A percentile compares a stretch with the other conserved stretches of the same genome.
Evolutionary conservation across 1,284 basidiomycete genomes (phyloP).

Genomic region (Ceratobasidium sp.): DNA sequence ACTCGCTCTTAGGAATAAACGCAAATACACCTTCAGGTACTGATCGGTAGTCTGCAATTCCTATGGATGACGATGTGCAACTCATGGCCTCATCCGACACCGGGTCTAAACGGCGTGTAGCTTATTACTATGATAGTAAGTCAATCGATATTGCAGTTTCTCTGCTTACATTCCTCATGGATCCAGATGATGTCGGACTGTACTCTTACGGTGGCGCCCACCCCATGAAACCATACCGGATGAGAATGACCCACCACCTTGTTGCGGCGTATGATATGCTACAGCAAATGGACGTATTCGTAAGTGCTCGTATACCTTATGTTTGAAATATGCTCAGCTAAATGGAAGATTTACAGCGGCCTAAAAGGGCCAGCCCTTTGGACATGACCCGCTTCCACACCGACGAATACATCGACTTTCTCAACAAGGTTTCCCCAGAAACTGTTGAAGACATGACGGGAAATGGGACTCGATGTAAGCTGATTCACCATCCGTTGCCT

Average conservation of each 20-base stretch:
- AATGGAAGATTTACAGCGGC: conserved; percentile 60
- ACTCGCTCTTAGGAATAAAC: no score
- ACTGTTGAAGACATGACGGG: conserved; percentile 84
- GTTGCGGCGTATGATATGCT: conserved; percentile 91
- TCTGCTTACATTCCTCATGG: not conserved
- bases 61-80: conserved; percentile 21
- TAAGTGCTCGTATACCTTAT: conserved; percentile 51
- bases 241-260: conserved; percentile 91
- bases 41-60: not conserved
- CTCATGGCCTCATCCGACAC: not conserved
- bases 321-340: conserved; percentile 13
- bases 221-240: conserved; percentile 95
- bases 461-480: conserved; percentile 81
- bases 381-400: conserved; percentile 95
- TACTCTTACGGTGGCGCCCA: conserved; percentile 89
- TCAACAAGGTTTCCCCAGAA: conserved; percentile 87
- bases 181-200: conserved; percentile 74
- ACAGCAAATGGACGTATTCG: conserved; percentile 88
- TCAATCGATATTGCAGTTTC: not conserved
- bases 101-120: conserved; percentile 56
- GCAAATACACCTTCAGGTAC: not conserved
- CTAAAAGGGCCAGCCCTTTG: conserved; percentile 79
- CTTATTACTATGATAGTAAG: conserved; percentile 69
- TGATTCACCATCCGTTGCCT: not conserved
- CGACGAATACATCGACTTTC: conserved; percentile 95